A percentile compares a stretch with the other conserved stretches of the same genome.
phyloP scores from a whole-genome alignment of 805 yeast species.

The Starmerella ratchasimensis region DNA sequence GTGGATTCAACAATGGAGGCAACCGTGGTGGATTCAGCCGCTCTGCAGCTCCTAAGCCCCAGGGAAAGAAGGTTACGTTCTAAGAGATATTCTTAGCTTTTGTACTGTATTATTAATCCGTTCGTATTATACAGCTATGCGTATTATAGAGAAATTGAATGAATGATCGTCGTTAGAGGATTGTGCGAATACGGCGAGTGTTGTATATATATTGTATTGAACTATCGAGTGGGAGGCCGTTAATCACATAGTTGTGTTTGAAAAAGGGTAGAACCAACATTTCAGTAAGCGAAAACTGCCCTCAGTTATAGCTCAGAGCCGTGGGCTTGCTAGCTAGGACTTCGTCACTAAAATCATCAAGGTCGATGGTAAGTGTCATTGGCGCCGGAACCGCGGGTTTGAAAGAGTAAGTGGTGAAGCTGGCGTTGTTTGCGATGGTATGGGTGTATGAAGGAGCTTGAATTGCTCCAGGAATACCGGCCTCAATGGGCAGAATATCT shows the following conservation, averaged over 20 bases:
- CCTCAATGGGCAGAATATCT: slow-evolving; percentile 7
- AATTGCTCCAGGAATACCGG: slow-evolving; percentile 14
- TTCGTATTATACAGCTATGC: neutral
- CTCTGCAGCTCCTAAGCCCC: slow-evolving; percentile 12
- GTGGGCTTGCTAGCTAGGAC: neutral
- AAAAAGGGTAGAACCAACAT: no score
- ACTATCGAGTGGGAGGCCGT: no score
- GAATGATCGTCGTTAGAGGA: neutral
- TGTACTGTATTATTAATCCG: no score
- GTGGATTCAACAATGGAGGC: slow-evolving; percentile 6
- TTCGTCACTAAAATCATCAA: neutral
- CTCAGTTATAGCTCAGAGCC: no score
- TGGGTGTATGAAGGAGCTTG: slow-evolving; percentile 12
- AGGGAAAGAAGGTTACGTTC: slow-evolving; percentile 20
- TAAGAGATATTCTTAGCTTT: neutral
- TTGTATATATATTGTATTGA: neutral
- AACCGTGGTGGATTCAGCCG: neutral
- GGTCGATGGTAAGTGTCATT: neutral
- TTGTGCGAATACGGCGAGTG: no score
- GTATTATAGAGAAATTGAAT: neutral
- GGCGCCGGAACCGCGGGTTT: slow-evolving; percentile 8
- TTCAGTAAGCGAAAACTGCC: no score
- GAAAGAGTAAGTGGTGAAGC: slow-evolving; percentile 1
- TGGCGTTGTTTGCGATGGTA: slow-evolving; percentile 11
- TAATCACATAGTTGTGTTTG: no score